These are phyloP conservation scores for Perkinsus chesapeaki DNA, from an alignment of 169 alveolate species.

Conservation along the genomic window DNA sequence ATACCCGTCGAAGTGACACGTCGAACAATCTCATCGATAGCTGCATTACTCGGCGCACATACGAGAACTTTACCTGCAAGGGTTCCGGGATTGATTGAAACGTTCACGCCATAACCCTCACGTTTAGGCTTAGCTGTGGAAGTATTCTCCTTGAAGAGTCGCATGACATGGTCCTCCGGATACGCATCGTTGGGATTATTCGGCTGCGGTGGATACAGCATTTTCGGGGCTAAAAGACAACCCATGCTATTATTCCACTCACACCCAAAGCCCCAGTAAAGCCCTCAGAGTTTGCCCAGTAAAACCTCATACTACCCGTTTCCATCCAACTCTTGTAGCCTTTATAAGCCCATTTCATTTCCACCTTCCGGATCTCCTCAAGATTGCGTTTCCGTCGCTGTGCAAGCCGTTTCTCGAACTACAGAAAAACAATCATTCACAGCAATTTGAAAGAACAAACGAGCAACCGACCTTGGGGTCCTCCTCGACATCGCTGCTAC, in stretches of 20 bases:
- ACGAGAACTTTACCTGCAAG: constrained; percentile 58
- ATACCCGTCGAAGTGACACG: constrained; percentile 55
- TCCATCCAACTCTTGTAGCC: neutral
- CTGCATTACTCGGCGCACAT: constrained; percentile 98
- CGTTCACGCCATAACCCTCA: neutral
- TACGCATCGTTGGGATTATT: neutral
- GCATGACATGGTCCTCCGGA: neutral
- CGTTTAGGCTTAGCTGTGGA: neutral
- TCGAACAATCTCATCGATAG: constrained; percentile 94
- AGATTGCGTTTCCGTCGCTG: neutral
- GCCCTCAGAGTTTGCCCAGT: too few species aligned
- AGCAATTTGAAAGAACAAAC: neutral
- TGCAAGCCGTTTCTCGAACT: neutral
- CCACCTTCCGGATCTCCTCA: neutral
- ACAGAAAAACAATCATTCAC: neutral
- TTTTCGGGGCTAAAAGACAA: neutral
- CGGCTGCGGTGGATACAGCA: neutral
- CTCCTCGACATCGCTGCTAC: neutral
- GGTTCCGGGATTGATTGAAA: neutral
- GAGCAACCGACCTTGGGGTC: neutral
- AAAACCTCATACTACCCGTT: neutral
- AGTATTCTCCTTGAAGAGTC: neutral
- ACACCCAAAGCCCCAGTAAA: too few species aligned
- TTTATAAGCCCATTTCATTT: neutral
- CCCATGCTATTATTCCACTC: too few species aligned